A percentile compares a stretch with the other conserved stretches of the same genome.
Evolutionary conservation across 257 asterid genomes (phyloP).

Genomic region (Henckelia pumila): DNA sequence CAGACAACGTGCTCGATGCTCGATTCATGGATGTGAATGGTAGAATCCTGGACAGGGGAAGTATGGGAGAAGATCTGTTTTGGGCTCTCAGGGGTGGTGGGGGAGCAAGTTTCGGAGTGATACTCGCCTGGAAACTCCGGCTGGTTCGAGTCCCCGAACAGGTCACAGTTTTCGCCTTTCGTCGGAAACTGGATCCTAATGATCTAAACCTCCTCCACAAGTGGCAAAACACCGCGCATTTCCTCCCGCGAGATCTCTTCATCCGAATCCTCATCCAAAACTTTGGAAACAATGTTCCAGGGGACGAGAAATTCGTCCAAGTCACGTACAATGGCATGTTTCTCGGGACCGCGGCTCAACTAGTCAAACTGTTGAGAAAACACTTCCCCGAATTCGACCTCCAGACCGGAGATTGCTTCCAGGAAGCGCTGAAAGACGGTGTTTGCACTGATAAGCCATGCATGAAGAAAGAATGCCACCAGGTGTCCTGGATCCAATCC

Average conservation of each 20-base stretch:
- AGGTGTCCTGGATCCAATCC: conserved; percentile 18
- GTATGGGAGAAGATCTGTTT: conserved; percentile 9
- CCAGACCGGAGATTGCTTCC: conserved; percentile 13
- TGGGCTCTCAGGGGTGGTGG: conserved; percentile 12
- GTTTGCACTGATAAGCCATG: conserved; percentile 19
- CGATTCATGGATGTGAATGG: not conserved
- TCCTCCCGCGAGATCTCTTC: conserved; percentile 2
- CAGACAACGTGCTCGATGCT: conserved; percentile 20
- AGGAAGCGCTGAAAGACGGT: not conserved
- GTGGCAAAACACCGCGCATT: conserved; percentile 22
- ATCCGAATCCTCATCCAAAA: conserved; percentile 19
- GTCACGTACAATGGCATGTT: conserved; percentile 17
- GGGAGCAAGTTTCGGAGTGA: conserved; percentile 19
- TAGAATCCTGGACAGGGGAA: not conserved
- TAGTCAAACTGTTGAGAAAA: not conserved
- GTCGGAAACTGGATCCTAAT: not conserved
- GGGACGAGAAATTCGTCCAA: conserved; percentile 1
- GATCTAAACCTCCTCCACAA: not conserved
- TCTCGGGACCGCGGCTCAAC: conserved; percentile 18
- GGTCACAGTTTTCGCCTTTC: conserved; percentile 17
- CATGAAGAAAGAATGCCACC: conserved; percentile 14
- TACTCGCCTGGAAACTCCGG: conserved; percentile 26
- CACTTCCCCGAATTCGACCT: conserved; percentile 13
- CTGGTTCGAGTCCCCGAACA: conserved; percentile 21
- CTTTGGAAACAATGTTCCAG: not conserved